A percentile compares a stretch with the other conserved stretches of the same genome.
These are phyloP conservation scores for Agaricus blazei DNA, from an alignment of 768 basidiomycete genomes.

Conservation along the genomic window DNA sequence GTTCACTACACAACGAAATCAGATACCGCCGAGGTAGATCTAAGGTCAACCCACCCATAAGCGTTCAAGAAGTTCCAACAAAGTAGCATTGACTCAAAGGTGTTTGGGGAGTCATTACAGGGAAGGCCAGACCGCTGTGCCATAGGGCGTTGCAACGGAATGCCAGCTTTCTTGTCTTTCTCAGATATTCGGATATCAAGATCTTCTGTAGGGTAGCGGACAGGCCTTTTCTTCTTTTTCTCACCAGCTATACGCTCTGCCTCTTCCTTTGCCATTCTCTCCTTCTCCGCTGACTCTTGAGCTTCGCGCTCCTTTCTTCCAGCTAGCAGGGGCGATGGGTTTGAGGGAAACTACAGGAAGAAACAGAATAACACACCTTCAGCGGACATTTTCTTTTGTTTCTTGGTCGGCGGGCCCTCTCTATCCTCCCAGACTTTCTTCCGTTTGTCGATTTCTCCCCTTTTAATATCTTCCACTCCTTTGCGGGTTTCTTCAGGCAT, in stretches of 20 bases:
- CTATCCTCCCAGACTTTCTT: slow-evolving; percentile 90
- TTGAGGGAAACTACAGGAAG: slow-evolving; percentile 9
- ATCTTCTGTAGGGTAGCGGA: slow-evolving; percentile 93
- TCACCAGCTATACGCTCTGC: slow-evolving; percentile 67
- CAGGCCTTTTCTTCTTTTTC: slow-evolving; percentile 84
- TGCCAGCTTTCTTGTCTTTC: slow-evolving; percentile 78
- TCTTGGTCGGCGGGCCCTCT: slow-evolving; percentile 76
- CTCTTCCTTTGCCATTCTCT: slow-evolving; percentile 62
- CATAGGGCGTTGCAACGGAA: slow-evolving; percentile 60
- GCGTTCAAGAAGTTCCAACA: slow-evolving; percentile 92
- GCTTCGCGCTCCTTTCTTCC: slow-evolving; percentile 69
- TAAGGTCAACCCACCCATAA: slow-evolving; percentile 67
- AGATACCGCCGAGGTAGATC: slow-evolving; percentile 3
- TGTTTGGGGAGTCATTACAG: slow-evolving; percentile 55
- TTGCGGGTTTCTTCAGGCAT: slow-evolving; percentile 84
- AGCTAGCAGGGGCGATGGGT: slow-evolving; percentile 28
- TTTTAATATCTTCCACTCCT: slow-evolving; percentile 75
- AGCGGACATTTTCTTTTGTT: slow-evolving; percentile 72
- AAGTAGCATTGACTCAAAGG: slow-evolving; percentile 86
- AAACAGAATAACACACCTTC: slow-evolving; percentile 42
- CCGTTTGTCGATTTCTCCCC: slow-evolving; percentile 87
- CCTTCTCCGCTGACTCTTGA: slow-evolving; percentile 63
- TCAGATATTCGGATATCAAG: slow-evolving; percentile 76
- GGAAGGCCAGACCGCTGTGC: slow-evolving; percentile 61
- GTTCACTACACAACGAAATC: slow-evolving; percentile 50